A percentile compares a stretch with the other conserved stretches of the same genome.
Conservation (phyloP, 164 flowering plant genomes). For the Liriodendron chinense region DNA sequence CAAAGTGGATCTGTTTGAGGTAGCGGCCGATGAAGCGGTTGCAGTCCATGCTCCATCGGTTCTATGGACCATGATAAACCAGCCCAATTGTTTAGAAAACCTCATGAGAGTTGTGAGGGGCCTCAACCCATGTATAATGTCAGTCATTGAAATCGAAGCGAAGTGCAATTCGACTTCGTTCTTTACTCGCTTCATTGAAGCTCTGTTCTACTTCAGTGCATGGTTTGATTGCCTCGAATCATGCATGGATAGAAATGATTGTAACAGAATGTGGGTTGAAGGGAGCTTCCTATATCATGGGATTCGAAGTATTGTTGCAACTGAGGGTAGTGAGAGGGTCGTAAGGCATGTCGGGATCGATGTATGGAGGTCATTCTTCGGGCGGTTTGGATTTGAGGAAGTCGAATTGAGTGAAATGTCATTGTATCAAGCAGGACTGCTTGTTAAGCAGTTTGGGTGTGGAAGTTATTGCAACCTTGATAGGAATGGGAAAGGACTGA, state of each 20-base stretch:
- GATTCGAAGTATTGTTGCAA: constrained; percentile 42
- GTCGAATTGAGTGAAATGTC: constrained; percentile 39
- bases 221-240: constrained; percentile 41
- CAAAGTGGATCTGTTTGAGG: constrained; percentile 32
- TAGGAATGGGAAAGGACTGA: constrained; percentile 34
- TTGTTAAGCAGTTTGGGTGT: constrained; percentile 25
- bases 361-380: constrained; percentile 49
- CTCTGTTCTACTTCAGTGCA: constrained; percentile 49
- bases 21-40: constrained; percentile 39
- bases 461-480: constrained; percentile 38
- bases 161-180: constrained; percentile 47
- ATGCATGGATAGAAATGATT: constrained; percentile 29
- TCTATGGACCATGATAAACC: constrained; percentile 11
- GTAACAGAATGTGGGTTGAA: constrained; percentile 27
- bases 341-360: constrained; percentile 35
- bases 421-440: constrained; percentile 39
- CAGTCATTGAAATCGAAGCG: constrained; percentile 45
- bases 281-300: constrained; percentile 21
- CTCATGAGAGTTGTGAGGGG: constrained; percentile 39
- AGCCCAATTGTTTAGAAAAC: constrained; percentile 27
- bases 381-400: constrained; percentile 45
- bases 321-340: constrained; percentile 49
- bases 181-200: constrained; percentile 45
- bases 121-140: constrained; percentile 41
- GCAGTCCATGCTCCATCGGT: constrained; percentile 26